These are phyloP conservation scores for Acarospora socialis DNA, from an alignment of 2,329 filamentous ascomycete genomes.

Conservation along the genomic window DNA sequence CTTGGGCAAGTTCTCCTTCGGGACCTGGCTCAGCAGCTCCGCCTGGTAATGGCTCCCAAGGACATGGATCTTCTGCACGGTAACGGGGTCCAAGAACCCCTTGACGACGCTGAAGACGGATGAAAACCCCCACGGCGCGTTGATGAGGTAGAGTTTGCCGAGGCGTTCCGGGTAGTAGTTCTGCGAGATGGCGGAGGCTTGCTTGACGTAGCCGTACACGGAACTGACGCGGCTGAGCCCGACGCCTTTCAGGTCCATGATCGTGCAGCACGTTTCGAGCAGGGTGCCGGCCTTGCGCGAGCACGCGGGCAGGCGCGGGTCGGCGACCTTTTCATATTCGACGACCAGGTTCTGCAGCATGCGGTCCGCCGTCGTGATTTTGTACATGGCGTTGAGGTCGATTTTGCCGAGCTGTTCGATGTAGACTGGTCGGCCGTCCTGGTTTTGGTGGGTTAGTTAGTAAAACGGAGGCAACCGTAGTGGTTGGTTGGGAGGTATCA, in stretches of 20 bases:
- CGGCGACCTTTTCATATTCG: slow-evolving; percentile 92
- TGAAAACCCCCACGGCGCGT: slow-evolving; percentile 91
- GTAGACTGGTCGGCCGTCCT: slow-evolving; percentile 95
- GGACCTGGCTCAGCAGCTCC: slow-evolving; percentile 72
- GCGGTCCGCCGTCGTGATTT: slow-evolving; percentile 81
- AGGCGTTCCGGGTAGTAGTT: slow-evolving; percentile 99
- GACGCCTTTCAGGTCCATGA: slow-evolving; percentile 96
- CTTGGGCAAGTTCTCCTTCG: slow-evolving; percentile 77
- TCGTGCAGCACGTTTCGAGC: slow-evolving; percentile 93
- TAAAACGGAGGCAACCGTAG: not conserved
- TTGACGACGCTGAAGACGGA: slow-evolving; percentile 76
- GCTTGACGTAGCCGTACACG: slow-evolving; percentile 77
- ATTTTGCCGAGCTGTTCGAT: slow-evolving; percentile 93
- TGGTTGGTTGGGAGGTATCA: no score
- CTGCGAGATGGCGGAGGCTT: slow-evolving; percentile 79
- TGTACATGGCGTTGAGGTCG: slow-evolving; percentile 77
- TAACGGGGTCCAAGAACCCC: slow-evolving; percentile 91
- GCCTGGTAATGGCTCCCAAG: slow-evolving; percentile 68
- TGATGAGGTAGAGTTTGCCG: slow-evolving; percentile 94
- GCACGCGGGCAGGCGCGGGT: slow-evolving; percentile 87
- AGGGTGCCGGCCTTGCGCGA: slow-evolving; percentile 80
- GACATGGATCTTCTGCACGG: slow-evolving; percentile 89
- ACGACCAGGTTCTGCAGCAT: slow-evolving; percentile 94
- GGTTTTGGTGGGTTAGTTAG: slow-evolving; percentile 1
- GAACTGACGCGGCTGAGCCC: slow-evolving; percentile 65